phyloP scores from a whole-genome alignment of 2,329 filamentous ascomycete genomes.

The Fonsecaea nubica region DNA sequence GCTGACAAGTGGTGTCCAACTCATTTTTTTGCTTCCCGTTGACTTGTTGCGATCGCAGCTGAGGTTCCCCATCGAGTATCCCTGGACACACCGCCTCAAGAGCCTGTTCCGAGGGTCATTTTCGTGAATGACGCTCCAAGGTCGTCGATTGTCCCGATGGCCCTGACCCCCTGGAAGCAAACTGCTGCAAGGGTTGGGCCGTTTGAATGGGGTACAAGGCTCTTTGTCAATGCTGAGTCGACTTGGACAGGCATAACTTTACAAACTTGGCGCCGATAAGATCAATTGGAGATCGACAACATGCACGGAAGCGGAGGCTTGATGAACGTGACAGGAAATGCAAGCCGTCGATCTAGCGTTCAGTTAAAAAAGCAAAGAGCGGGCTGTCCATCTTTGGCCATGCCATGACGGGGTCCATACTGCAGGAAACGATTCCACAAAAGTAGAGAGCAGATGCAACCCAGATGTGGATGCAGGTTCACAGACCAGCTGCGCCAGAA shows the following conservation, averaged over 20 bases:
- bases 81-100: not conserved
- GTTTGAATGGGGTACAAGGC: conserved; percentile 8
- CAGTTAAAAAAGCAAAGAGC: not conserved
- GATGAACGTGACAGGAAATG: conserved; percentile 17
- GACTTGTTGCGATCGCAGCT: not conserved
- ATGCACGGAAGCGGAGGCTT: conserved; percentile 8
- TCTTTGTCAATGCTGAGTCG: not conserved
- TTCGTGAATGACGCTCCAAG: not conserved
- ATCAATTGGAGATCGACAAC: conserved; percentile 6
- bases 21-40: not conserved
- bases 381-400: not conserved
- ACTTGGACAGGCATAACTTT: not conserved
- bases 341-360: conserved; percentile 30
- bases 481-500: not conserved
- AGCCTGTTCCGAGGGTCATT: not conserved
- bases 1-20: not conserved
- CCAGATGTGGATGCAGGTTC: conserved; percentile 3
- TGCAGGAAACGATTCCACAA: not conserved
- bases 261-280: conserved; percentile 14
- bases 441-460: conserved; percentile 6
- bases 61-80: not conserved
- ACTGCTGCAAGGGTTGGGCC: not conserved
- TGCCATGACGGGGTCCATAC: not conserved
- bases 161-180: not conserved
- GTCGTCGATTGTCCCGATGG: not conserved